Base-by-base conservation (phyloP, 164 flowering plant species). In the Santalum album region DNA sequence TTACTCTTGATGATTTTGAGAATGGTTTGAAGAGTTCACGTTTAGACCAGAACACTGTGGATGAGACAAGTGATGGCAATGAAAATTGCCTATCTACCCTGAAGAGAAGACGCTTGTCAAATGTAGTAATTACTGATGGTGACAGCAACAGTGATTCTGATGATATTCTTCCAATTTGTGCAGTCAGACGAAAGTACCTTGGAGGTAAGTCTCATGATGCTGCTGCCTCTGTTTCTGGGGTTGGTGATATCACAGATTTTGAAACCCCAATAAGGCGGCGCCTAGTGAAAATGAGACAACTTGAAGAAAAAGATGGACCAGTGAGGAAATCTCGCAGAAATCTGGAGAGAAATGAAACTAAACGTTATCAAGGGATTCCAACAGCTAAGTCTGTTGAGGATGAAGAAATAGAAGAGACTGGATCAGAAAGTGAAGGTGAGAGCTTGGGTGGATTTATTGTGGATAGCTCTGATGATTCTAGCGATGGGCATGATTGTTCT, bases 391-490 rank as follows among this genome's bases (percentile, higher is more conserved):
- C 55, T 54, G 49, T 26, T 56, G 53, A 60, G 49, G 69, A 68
- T 50, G 64, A 66, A 49, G 64, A n/a, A n/a, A n/a, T 44, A 22
- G 75, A 73, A 43, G 77, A 70, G 18, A 51, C 26, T 61, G 71
- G 25, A 12, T 67, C 72, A 21, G 75, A 64, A 12, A 69, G 72
- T 61, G 84, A 76, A 49, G 62, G 71, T 40, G 82, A 72, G 24
- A 72, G 75, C 63, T 57, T 78, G 55, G 66, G 56, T 54, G 76
- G 73, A 9, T 79, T 80, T 68, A 79, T 82, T 54, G 86, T 77
- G 18, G 52, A 66, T 15, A 47, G 54, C 19, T 68, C 78, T 39
- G 73, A 70, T 54, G 66, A 3, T 47, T 62, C 74, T 1, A 61
- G 56, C 23, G 45, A 39, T 50, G 73, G n/a, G n/a, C n/a, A 29